These are phyloP conservation scores for Entomophthora muscae DNA, from an alignment of 371 early-diverging fungal genomes.

Conservation along the genomic window DNA sequence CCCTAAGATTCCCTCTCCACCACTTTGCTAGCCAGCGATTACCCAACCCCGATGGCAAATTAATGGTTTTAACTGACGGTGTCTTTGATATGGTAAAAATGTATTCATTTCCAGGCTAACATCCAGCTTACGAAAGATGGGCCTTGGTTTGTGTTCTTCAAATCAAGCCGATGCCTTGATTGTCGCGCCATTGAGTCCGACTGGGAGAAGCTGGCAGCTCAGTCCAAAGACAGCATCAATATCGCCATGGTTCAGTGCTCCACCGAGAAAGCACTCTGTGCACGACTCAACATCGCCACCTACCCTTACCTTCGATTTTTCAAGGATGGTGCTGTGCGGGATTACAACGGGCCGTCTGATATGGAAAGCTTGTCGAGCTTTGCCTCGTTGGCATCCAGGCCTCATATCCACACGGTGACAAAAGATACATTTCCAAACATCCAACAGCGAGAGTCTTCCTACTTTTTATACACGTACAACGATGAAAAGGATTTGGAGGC, in stretches of 20 bases:
- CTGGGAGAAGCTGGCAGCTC: background rate
- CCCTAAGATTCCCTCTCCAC: background rate
- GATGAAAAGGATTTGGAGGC: background rate
- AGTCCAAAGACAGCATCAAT: background rate
- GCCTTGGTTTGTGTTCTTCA: conserved; percentile 13
- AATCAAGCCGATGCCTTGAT: background rate
- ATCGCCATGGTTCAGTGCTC: background rate
- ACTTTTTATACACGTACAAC: background rate
- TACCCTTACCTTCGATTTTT: background rate
- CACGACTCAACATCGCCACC: background rate
- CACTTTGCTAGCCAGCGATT: background rate
- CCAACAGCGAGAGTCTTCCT: background rate
- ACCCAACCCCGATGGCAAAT: conserved; percentile 21
- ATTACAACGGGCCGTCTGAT: background rate
- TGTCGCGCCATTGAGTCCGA: background rate
- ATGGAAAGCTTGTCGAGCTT: background rate
- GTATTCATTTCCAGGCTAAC: too few species aligned
- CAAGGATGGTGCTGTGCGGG: background rate
- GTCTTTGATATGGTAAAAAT: conserved; percentile 22
- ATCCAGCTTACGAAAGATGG: conserved; percentile 16
- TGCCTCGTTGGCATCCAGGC: background rate
- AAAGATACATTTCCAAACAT: background rate
- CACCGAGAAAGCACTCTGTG: background rate
- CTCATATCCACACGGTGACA: background rate
- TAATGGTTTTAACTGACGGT: conserved; percentile 18